Evolutionary conservation across 75 land plant species (phyloP), one percentile per base, ranked within the genome.

Genomic region (Pinus tabuliformis): DNA sequence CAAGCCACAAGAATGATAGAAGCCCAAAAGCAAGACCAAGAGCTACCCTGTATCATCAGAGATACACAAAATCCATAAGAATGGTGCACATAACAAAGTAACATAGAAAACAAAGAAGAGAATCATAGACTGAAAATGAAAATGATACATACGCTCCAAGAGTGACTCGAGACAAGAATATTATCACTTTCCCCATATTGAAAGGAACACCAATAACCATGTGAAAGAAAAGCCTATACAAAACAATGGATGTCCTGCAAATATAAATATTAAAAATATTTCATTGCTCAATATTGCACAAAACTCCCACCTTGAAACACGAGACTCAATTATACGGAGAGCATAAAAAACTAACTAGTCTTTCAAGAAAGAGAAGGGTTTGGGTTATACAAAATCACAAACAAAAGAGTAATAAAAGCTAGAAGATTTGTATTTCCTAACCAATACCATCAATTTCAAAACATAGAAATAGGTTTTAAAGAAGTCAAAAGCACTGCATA

Each of bases 191-290:
- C 8, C 72, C 89, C 73, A 83, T 89, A 78, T 64, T 78, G 73
- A 95, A 97, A 75, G 75, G 85, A 73, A 78, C 18, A 5, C 98
- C 99, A 81, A 86, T 79, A 16, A 92, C 94, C 92, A 97, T 91
- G 63, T 86, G 75, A 70, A 79, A 85, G 68, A 97, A 97, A 56
- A 97, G 78, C 72, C 89, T 92, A 82, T 86, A 97, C 0, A 97
- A 91, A 60, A 97, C 98, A 76, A 97, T 97, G 15, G 99, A 98
- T 58, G 98, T 92, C 89, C 99, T 97, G 92, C 36, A 86, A 74
- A 14, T 39, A 52, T 17, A 73, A 56, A 17, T 21, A 62, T n/a
- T 56, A 24, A 56, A 21, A 11, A 42, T 11, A 73, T 54, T 17
- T 26, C 4, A 18, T 54, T 68, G 6, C 24, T 68, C 36, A 20